Conservation (phyloP, 129 eudicot genomes). For the Tagetes patula region DNA sequence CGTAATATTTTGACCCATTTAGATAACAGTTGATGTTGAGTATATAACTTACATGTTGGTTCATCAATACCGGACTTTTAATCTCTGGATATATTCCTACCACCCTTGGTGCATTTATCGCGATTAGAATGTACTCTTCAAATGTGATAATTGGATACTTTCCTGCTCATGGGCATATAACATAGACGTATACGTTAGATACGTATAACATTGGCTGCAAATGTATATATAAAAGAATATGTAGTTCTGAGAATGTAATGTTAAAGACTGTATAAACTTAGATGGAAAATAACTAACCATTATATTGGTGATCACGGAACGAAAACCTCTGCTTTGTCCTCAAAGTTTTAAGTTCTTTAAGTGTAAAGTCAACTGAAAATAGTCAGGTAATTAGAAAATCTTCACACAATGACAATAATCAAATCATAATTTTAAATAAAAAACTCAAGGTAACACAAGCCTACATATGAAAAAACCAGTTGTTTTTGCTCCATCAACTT, state of each 20-base stretch:
- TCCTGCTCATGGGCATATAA: conserved; percentile 45
- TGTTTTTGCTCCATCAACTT: conserved; percentile 64
- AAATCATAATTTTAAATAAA: background rate
- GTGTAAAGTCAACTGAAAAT: conserved; percentile 84
- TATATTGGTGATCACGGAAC: conserved; percentile 81
- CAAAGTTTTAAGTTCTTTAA: conserved; percentile 68
- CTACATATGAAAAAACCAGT: conserved; percentile 46
- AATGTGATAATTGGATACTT: conserved; percentile 76
- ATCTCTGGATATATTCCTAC: conserved; percentile 98
- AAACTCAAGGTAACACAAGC: conserved; percentile 3
- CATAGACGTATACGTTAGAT: conserved; percentile 9
- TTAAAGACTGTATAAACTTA: background rate
- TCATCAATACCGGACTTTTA: conserved; percentile 77
- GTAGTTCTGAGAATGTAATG: background rate
- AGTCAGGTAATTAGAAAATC: conserved; percentile 5
- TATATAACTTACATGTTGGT: conserved; percentile 63
- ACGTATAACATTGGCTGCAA: background rate
- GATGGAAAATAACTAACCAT: conserved; percentile 47
- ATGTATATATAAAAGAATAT: too few relatives aligned
- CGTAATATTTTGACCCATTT: background rate
- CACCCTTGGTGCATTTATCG: conserved; percentile 77
- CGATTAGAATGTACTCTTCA: conserved; percentile 83
- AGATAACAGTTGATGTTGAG: background rate
- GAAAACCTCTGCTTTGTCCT: conserved; percentile 66
- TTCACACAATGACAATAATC: background rate